These are phyloP conservation scores for Thyridium curvatum DNA, from an alignment of 2,329 filamentous ascomycete genomes.

Conservation along the genomic window DNA sequence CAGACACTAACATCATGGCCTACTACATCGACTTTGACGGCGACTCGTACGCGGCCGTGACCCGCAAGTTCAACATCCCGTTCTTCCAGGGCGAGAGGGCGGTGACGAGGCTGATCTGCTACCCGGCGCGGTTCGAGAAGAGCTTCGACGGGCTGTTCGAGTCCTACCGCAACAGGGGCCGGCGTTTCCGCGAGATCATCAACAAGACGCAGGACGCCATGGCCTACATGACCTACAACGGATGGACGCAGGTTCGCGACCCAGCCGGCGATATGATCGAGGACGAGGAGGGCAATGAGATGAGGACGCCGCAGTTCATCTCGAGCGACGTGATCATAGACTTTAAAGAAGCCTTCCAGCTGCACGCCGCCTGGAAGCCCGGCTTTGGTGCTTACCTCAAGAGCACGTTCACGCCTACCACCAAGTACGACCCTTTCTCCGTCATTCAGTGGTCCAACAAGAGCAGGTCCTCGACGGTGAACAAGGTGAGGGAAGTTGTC, in stretches of 20 bases:
- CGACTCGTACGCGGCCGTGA: conserved; percentile 27
- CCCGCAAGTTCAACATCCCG: conserved; percentile 27
- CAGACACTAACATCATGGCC: conserved; percentile 7
- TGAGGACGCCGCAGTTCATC: conserved; percentile 5
- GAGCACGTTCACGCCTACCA: no score
- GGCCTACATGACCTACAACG: conserved; percentile 26
- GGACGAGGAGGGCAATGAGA: background rate
- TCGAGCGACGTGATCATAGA: conserved; percentile 17
- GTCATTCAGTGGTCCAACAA: no score
- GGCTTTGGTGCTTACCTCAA: background rate
- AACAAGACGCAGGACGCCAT: no score
- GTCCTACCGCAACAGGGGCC: conserved; percentile 3
- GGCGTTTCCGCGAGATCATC: no score
- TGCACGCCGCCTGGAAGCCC: conserved; percentile 8
- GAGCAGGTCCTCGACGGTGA: background rate
- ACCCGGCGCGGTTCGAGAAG: conserved; percentile 29
- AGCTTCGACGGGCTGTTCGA: conserved; percentile 26
- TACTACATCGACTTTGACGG: conserved; percentile 38
- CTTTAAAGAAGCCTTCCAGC: conserved; percentile 12
- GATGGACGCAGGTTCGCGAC: conserved; percentile 32
- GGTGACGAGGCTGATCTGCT: conserved; percentile 28
- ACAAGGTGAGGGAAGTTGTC: background rate
- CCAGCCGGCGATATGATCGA: conserved; percentile 12
- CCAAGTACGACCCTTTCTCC: background rate
- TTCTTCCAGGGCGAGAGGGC: conserved; percentile 28